Conservation (phyloP, 1,284 basidiomycete species). For the Malassezia slooffiae region DNA sequence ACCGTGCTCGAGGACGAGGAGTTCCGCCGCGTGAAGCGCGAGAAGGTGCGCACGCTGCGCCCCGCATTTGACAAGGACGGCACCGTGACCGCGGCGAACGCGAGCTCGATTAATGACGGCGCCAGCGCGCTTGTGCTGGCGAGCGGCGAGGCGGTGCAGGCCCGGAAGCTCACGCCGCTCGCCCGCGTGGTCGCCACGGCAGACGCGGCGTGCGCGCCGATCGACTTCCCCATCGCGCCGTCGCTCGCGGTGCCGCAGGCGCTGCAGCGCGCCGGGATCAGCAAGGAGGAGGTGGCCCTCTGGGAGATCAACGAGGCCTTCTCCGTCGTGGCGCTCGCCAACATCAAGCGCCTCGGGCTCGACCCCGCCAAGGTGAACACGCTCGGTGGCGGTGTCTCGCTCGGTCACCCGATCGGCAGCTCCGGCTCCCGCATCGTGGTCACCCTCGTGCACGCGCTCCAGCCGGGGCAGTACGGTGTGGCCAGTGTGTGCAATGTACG, state of each 20-base stretch:
- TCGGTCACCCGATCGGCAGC: conserved; percentile 66
- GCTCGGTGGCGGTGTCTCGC: conserved; percentile 56
- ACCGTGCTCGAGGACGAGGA: conserved; percentile 88
- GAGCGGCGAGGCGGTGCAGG: conserved; percentile 35
- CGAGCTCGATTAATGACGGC: conserved; percentile 49
- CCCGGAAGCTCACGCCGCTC: conserved; percentile 47
- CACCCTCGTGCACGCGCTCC: conserved; percentile 78
- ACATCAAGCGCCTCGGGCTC: conserved; percentile 45
- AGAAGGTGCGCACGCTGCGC: conserved; percentile 47
- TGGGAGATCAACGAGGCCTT: conserved; percentile 82
- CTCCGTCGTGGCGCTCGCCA: conserved; percentile 46
- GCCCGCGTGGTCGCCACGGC: conserved; percentile 59
- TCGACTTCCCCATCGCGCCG: conserved; percentile 94
- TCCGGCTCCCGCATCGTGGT: conserved; percentile 92
- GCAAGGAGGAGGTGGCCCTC: conserved; percentile 70
- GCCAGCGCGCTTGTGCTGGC: conserved; percentile 49
- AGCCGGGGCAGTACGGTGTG: conserved; percentile 90
- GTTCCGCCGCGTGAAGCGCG: conserved; percentile 57
- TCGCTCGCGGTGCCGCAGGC: conserved; percentile 82
- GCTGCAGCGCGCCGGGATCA: conserved; percentile 73
- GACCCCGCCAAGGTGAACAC: conserved; percentile 82
- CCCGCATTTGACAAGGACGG: conserved; percentile 49
- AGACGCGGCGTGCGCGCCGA: conserved; percentile 88
- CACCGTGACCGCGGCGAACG: conserved; percentile 50
- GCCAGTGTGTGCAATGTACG: conserved; percentile 91